Evolutionary conservation across 441 rosid species (phyloP), one percentile per base, ranked within the genome.

Genomic region (Adansonia grandidieri): DNA sequence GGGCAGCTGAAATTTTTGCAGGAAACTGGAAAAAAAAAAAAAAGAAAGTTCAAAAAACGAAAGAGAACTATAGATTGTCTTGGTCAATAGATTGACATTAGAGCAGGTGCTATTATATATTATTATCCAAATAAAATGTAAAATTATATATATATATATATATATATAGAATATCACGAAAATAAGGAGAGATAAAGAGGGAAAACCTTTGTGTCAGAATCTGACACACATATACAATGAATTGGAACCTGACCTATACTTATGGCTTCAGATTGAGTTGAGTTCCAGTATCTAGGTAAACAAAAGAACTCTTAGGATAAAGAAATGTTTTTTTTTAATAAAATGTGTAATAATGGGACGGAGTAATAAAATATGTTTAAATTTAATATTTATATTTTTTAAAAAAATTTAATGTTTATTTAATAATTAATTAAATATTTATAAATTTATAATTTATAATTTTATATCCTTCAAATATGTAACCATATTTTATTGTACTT

Each of bases 41-140:
- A 71, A 74, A 24, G 13, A 40, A 9, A n/a, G 4, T 8, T 40
- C 7, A 0, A 14, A 73, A 54, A 64, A 61, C 11, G 62, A 57
- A 57, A 14, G 62, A 20, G 70, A 78, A 81, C 56, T 80, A 82
- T 66, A 71, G 87, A 61, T 71, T 78, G 87, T 57, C 74, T 61
- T 78, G 81, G 77, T 72, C 56, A 80, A 28, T 73, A 44, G 80
- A 81, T 56, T 86, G 82, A 77, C 14, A 70, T 40, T 24, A 24
- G 28, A 24, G 28, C 28, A 24, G 28, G 28, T 24, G 1, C 0
- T 24, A 24, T 24, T 24, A 24, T 24, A 24, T 24, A 24, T 1
- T 24, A 24, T 24, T 24, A 24, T 24, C 28, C 28, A 24, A 24
- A 24, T 24, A 24, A 24, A 24, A 24, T 24, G 28, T 24, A 24